Conservation (phyloP, 495 filamentous ascomycete genomes). For the Penicillium goetzii region DNA sequence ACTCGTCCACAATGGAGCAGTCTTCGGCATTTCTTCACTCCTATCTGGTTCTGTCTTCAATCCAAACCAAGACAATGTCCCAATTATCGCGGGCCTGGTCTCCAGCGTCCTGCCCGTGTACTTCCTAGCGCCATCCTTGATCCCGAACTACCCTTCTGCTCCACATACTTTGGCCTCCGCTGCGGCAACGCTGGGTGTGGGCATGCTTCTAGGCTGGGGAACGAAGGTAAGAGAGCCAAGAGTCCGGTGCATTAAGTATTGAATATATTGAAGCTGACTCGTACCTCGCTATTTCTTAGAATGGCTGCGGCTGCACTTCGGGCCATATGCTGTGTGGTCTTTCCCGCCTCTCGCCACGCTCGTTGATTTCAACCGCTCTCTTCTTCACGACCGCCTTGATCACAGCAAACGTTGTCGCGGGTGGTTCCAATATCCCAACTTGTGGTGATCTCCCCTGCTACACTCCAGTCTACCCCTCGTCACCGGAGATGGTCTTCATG, state of each 20-base stretch:
- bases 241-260: neutral
- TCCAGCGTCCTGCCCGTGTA: conserved; percentile 48
- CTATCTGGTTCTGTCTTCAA: conserved; percentile 44
- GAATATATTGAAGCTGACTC: conserved; percentile 9
- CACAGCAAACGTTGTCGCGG: conserved; percentile 48
- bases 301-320: conserved; percentile 60
- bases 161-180: conserved; percentile 37
- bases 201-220: conserved; percentile 57
- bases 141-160: conserved; percentile 46
- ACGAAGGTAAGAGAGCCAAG: conserved; percentile 49
- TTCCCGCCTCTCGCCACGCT: conserved; percentile 55
- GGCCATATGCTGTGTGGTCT: conserved; percentile 66
- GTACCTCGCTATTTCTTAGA: conserved; percentile 30
- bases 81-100: conserved; percentile 53
- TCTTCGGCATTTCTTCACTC: conserved; percentile 60
- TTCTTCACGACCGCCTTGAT: conserved; percentile 58
- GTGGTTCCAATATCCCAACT: conserved; percentile 37
- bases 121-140: conserved; percentile 45
- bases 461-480: conserved; percentile 48
- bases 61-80: conserved; percentile 46
- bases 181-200: conserved; percentile 46
- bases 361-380: conserved; percentile 54
- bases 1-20: conserved; percentile 56
- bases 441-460: conserved; percentile 54
- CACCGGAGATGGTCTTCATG: conserved; percentile 42